phyloP scores from a whole-genome alignment of 164 flowering plant genomes.

The Cinnamomum micranthum region DNA sequence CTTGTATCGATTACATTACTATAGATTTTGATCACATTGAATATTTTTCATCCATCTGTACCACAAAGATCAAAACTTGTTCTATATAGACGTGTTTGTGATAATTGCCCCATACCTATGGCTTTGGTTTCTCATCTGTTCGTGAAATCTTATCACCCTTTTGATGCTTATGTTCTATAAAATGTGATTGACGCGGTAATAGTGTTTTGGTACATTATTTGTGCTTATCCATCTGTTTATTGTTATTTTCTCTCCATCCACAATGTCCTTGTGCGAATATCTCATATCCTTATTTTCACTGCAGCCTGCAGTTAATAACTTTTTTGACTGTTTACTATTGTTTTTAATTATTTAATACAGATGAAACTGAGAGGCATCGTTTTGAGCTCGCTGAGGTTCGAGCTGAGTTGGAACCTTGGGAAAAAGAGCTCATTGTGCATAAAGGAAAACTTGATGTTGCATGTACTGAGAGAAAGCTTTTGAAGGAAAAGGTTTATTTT shows the following conservation, averaged over 20 bases:
- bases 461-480: slow-evolving; percentile 62
- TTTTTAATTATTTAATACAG: slow-evolving; percentile 29
- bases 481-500: slow-evolving; percentile 66
- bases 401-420: slow-evolving; percentile 91
- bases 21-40: too few relatives aligned
- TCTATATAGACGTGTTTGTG: too few relatives aligned
- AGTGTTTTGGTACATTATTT: not conserved
- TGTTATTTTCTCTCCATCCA: not conserved
- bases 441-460: slow-evolving; percentile 91
- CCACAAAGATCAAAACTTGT: too few relatives aligned
- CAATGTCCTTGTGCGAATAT: not conserved
- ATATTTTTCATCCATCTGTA: too few relatives aligned
- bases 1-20: too few relatives aligned
- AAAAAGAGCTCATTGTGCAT: slow-evolving; percentile 72
- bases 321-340: not conserved
- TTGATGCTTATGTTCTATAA: too few relatives aligned
- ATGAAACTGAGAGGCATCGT: slow-evolving; percentile 75
- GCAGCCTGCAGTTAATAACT: too few relatives aligned
- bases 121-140: too few relatives aligned
- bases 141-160: too few relatives aligned
- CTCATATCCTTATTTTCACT: not conserved
- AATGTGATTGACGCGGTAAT: not conserved
- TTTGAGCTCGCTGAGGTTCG: slow-evolving; percentile 72
- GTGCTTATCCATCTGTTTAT: not conserved
- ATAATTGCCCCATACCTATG: too few relatives aligned